Evolutionary conservation across 805 yeast genomes (phyloP), one percentile per base, ranked within the genome.

Genomic region (Starmerella floris): DNA sequence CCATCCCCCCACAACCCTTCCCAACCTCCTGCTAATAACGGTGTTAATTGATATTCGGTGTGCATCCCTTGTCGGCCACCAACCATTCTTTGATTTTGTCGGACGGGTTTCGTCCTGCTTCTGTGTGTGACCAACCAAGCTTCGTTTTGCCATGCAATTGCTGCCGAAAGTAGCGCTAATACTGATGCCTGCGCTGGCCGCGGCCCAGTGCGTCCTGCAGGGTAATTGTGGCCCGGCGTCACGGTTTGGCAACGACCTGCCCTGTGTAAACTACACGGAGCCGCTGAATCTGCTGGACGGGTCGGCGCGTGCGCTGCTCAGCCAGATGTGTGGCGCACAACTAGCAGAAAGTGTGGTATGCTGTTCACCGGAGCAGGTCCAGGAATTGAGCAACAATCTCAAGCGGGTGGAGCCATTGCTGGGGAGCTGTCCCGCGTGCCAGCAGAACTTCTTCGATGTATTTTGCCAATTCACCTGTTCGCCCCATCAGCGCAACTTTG

Each of bases 391-490:
- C 51, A 63, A 67, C 30, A 78, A 77, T 53, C 59, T 81, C 43
- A 73, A 76, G 62, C 81, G 78, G 51, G 94, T 83, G 20, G 93
- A 79, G 49, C 75, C 83, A 1, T 59, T 83, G 44, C 79, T 87
- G 38, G 79, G 94, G 3, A 79, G 94, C 2, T 81, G 98, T 60
- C 96, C 96, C 2, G 97, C 98, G 0, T 88, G 98, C 59, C 67
- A 73, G 44, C 76, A 75, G 60, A 88, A 88, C 65, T 88, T 88
- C 60, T 74, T 74, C 55, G 81, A 79, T 53, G 67, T 87, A 51
- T 84, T 84, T 56, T 91, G 70, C 63, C 75, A 77, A 32, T 85
- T 91, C 61, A 80, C 95, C 1, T 88, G 98, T 61, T 81, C 95
- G 3, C 78, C 95, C 0, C 65, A 81, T 52, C 96, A 88, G 61